Evolutionary conservation across 495 filamentous ascomycete species (phyloP).

Genomic region (Xylaria acuta): DNA sequence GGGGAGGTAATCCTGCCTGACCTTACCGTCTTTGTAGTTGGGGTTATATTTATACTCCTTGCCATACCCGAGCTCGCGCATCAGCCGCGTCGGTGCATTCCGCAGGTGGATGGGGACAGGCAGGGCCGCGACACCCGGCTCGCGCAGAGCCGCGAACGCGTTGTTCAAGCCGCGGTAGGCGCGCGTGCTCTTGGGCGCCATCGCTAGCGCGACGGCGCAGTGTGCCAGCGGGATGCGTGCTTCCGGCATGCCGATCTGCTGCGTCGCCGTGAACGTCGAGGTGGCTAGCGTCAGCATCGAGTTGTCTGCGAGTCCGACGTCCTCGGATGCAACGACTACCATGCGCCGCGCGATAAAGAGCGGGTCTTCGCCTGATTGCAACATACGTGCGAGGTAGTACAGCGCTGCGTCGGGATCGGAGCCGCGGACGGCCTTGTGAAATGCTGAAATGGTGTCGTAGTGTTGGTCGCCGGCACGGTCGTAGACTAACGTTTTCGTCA

Average conservation of each 20-base stretch:
- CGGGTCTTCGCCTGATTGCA: conserved; percentile 94
- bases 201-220: conserved; percentile 78
- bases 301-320: conserved; percentile 91
- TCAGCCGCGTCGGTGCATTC: conserved; percentile 88
- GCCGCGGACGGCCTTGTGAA: conserved; percentile 94
- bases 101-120: conserved; percentile 86
- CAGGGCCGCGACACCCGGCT: conserved; percentile 79
- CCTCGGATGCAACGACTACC: conserved; percentile 90
- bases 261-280: conserved; percentile 80
- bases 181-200: conserved; percentile 84
- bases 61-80: conserved; percentile 92
- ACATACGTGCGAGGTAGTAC: conserved; percentile 94
- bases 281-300: conserved; percentile 83
- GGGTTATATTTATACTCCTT: conserved; percentile 97
- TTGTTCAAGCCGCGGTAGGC: conserved; percentile 84
- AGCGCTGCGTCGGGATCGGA: conserved; percentile 84
- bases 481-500: conserved; percentile 92
- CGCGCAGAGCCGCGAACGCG: conserved; percentile 72
- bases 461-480: conserved; percentile 95
- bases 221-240: conserved; percentile 92
- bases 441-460: conserved; percentile 94
- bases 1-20: conserved; percentile 89
- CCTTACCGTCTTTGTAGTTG: conserved; percentile 81
- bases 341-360: conserved; percentile 89
- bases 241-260: conserved; percentile 93